Evolutionary conservation across 495 filamentous ascomycete genomes (phyloP).

Genomic region (Penicillium subrubescens): DNA sequence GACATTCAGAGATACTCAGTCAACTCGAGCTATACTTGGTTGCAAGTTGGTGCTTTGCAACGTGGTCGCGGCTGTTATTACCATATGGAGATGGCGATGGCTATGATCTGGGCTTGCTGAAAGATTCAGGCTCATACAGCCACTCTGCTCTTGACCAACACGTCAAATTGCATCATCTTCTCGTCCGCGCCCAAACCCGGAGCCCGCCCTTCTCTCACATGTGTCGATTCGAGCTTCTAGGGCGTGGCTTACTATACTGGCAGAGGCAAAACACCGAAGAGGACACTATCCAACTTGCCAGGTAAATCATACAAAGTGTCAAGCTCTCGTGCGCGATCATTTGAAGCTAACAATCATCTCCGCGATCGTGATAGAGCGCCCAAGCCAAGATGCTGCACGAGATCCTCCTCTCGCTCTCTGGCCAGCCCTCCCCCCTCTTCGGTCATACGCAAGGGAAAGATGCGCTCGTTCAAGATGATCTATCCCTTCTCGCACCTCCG

Average conservation of each 20-base stretch:
- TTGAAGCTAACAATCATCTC: neutral
- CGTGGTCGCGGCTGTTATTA: neutral
- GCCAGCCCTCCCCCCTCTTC: slow-evolving; percentile 87
- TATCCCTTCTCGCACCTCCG: slow-evolving; percentile 67
- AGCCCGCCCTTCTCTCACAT: slow-evolving; percentile 33
- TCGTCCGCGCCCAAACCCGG: neutral
- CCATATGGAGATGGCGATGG: neutral
- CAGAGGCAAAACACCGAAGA: slow-evolving; percentile 34
- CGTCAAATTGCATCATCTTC: neutral
- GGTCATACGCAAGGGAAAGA: slow-evolving; percentile 41
- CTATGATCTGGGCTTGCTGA: neutral
- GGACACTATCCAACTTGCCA: slow-evolving; percentile 25
- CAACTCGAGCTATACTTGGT: neutral
- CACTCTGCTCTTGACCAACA: neutral
- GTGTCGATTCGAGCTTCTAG: slow-evolving; percentile 56
- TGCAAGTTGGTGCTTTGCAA: neutral
- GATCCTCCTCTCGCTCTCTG: slow-evolving; percentile 90
- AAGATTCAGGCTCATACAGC: neutral
- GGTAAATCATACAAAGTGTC: slow-evolving; percentile 17
- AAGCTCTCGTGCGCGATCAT: neutral
- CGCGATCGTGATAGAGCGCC: slow-evolving; percentile 25
- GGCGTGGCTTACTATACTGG: slow-evolving; percentile 48
- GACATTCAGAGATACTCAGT: neutral
- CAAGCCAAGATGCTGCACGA: slow-evolving; percentile 85
- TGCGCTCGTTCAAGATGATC: slow-evolving; percentile 40